These are phyloP conservation scores for Metschnikowia chrysomelidarum DNA, from an alignment of 805 yeast genomes.

Conservation along the genomic window DNA sequence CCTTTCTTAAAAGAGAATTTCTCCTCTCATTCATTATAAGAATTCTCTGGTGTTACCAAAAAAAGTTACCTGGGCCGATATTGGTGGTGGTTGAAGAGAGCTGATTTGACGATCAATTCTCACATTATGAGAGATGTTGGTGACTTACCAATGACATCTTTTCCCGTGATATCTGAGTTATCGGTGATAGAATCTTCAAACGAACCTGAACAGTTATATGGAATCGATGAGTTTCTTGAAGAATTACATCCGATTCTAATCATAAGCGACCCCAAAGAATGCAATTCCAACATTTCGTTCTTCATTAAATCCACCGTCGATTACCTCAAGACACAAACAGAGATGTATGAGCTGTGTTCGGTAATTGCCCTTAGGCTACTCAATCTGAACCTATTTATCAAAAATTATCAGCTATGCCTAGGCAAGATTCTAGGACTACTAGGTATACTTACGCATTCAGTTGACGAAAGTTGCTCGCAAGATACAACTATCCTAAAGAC, in stretches of 20 bases:
- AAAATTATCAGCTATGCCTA: constrained; percentile 35
- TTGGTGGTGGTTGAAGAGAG: too few relatives aligned
- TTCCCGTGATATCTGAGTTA: too few relatives aligned
- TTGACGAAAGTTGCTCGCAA: constrained; percentile 8
- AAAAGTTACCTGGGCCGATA: too few relatives aligned
- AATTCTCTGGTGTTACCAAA: too few relatives aligned
- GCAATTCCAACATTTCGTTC: constrained; percentile 37
- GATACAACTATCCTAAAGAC: constrained; percentile 28
- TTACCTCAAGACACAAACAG: constrained; percentile 19
- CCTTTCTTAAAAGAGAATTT: too few relatives aligned
- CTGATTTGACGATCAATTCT: too few relatives aligned
- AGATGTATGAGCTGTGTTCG: constrained; percentile 33
- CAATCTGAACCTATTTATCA: constrained; percentile 37
- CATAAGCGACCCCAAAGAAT: constrained; percentile 39
- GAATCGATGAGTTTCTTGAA: constrained; percentile 10
- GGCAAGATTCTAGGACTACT: constrained; percentile 39
- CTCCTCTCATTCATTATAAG: too few relatives aligned
- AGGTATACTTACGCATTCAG: constrained; percentile 24
- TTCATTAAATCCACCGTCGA: constrained; percentile 36
- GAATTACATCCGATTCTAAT: constrained; percentile 24
- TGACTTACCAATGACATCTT: constrained; percentile 10
- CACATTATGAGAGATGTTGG: too few relatives aligned
- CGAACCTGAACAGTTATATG: background rate
- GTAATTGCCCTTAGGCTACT: constrained; percentile 33
- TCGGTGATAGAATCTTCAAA: too few relatives aligned